Evolutionary conservation across 1,139 yeast genomes (phyloP).

Genomic region (Kazachstania sp.): DNA sequence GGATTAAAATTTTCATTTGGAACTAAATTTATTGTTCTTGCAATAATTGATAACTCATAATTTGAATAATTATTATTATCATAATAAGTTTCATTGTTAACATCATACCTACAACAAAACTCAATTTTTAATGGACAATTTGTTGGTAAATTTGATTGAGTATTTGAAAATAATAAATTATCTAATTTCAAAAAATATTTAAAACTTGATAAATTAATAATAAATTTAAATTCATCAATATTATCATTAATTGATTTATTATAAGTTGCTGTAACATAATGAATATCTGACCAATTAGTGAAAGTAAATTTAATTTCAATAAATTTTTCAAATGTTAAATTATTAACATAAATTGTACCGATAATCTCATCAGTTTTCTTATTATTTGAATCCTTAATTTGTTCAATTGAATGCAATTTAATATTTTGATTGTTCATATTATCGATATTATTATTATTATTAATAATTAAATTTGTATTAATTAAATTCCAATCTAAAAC

Average conservation of each 20-base stretch:
- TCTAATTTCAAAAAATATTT: slow-evolving; percentile 26
- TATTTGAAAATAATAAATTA: slow-evolving; percentile 15
- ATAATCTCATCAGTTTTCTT: slow-evolving; percentile 8
- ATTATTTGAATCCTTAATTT: background rate
- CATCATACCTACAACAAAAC: slow-evolving; percentile 23
- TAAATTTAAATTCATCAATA: slow-evolving; percentile 24
- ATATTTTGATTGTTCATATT: slow-evolving; percentile 18
- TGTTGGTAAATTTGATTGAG: slow-evolving; percentile 4
- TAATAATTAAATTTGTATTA: slow-evolving; percentile 5
- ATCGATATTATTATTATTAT: background rate
- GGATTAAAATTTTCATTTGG: slow-evolving; percentile 1
- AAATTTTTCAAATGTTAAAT: slow-evolving; percentile 21
- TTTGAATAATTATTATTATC: slow-evolving; percentile 30
- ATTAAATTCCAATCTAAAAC: slow-evolving; percentile 7
- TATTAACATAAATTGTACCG: slow-evolving; percentile 20
- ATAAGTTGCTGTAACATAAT: slow-evolving; percentile 19
- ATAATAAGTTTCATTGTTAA: slow-evolving; percentile 26
- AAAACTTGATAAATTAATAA: slow-evolving; percentile 18
- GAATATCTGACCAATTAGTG: slow-evolving; percentile 22
- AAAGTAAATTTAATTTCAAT: slow-evolving; percentile 24
- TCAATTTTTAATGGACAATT: slow-evolving; percentile 20
- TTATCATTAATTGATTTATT: slow-evolving; percentile 18
- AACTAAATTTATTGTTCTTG: slow-evolving; percentile 8
- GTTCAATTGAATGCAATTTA: slow-evolving; percentile 18
- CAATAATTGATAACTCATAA: slow-evolving; percentile 14